Evolutionary conservation across 2,329 filamentous ascomycete species (phyloP).

Genomic region (Neofusicoccum laricinum): DNA sequence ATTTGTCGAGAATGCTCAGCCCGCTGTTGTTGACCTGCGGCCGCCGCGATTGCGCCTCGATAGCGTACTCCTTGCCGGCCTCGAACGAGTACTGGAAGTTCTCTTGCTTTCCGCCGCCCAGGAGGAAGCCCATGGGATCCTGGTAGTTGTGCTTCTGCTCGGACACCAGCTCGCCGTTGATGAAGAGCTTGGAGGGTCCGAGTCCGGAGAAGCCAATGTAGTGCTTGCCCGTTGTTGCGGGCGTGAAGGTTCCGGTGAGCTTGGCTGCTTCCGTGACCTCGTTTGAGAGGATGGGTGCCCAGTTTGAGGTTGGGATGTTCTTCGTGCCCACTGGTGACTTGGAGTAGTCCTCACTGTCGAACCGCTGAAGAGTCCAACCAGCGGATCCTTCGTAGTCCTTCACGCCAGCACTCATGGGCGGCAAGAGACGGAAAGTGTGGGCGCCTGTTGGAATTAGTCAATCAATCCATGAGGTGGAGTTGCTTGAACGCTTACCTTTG

Average conservation of each 20-base stretch:
- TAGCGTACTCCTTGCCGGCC: conserved; percentile 59
- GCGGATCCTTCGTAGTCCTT: conserved; percentile 27
- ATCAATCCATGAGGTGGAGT: neutral
- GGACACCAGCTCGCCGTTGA: conserved; percentile 59
- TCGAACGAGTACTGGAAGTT: conserved; percentile 63
- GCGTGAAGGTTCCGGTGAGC: conserved; percentile 36
- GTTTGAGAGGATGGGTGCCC: conserved; percentile 23
- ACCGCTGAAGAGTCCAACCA: conserved; percentile 32
- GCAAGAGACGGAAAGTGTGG: conserved; percentile 33
- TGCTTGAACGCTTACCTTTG: neutral
- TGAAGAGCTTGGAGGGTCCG: conserved; percentile 60
- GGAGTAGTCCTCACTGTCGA: conserved; percentile 26
- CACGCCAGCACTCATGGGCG: conserved; percentile 27
- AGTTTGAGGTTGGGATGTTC: conserved; percentile 29
- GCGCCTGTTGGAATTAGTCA: conserved; percentile 20
- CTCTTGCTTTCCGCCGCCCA: conserved; percentile 3
- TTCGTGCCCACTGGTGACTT: conserved; percentile 24
- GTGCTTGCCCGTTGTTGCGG: conserved; percentile 59
- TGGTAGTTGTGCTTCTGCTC: conserved; percentile 57
- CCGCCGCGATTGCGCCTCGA: conserved; percentile 58
- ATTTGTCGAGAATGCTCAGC: conserved; percentile 61
- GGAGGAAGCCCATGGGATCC: conserved; percentile 55
- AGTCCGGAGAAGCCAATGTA: conserved; percentile 67
- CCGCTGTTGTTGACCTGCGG: conserved; percentile 64
- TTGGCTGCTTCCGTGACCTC: conserved; percentile 23